These are phyloP conservation scores for Pseudonitzschia delicatissima DNA, from an alignment of 108 stramenopile species.

Conservation along the genomic window DNA sequence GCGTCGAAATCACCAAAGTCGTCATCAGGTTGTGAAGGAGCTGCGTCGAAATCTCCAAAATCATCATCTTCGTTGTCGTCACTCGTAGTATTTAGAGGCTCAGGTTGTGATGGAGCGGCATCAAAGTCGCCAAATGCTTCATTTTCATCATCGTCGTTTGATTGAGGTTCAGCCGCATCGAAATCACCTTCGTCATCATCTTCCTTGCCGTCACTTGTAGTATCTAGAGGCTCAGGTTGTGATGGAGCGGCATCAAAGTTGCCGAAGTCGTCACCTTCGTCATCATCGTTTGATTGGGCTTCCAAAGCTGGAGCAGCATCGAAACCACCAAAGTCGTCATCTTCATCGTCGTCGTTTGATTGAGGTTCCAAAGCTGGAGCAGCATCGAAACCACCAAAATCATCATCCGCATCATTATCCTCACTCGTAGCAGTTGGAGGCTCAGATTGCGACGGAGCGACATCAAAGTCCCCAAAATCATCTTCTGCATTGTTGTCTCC, in stretches of 20 bases:
- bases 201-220: not conserved
- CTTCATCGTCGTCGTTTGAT: conserved; percentile 11
- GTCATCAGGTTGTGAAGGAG: not conserved
- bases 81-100: not conserved
- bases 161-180: no score
- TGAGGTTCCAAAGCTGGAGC: not conserved
- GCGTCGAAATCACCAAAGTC: not conserved
- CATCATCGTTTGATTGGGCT: not conserved
- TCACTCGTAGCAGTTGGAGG: no score
- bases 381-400: conserved; percentile 27
- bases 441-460: conserved; percentile 9
- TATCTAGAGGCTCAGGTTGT: not conserved
- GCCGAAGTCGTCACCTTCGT: conserved; percentile 24
- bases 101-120: conserved; percentile 1
- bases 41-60: conserved; percentile 30
- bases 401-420: conserved; percentile 8
- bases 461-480: conserved; percentile 23
- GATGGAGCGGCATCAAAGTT: conserved; percentile 22
- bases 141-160: no score
- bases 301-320: not conserved
- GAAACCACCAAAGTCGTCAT: conserved; percentile 36
- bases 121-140: conserved; percentile 30
- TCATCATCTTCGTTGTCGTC: conserved; percentile 22
- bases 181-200: conserved; percentile 17
- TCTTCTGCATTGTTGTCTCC: not conserved